Base-by-base conservation (phyloP, 768 basidiomycete species). In the Dentipellis fragilis region DNA sequence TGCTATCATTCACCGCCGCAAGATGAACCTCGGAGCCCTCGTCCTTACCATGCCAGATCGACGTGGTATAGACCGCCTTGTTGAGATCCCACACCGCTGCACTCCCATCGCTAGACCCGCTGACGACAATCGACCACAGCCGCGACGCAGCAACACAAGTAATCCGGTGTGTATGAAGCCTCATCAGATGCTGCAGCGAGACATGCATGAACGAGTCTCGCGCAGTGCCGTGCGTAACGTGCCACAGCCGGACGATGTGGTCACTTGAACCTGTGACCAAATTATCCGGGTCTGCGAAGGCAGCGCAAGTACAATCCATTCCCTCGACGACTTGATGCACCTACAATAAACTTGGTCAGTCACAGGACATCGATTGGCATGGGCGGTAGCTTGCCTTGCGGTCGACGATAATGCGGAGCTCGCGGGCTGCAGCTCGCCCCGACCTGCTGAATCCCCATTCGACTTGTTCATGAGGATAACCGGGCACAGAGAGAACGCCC, bases 71-170 rank as follows among this genome's bases (percentile, higher is more conserved):
- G 8, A 81, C 72, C 8, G 87, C 87, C 23, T 83, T 74, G 65
- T 96, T 95, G 52, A 93, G 75, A 67, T 95, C 93, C 93, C 93
- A 96, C 3, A 95, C 56, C 3, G 85, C 86, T 0, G 87, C 90
- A 58, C 84, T 89, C 1, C 93, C 90, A 62, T 95, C 93, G 63
- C 80, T 78, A 14, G 89, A 88, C 10, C 91, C 91, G 60, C 89
- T 93, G 46, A 93, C 79, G 21, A 82, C 79, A 21, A 92, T 62
- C 1, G 89, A 89, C 93, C 93, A 95, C 1, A 84, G 70, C 45
- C 86, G 74, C 12, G 87, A 93, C 1, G 89, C 83, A 8, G 83
- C 72, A 14, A 95, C 75, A 61, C 80, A 85, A 1, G 75, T 67
- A 21, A 95, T 79, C 49, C 79, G 75, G 48, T 81, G 80, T 3